Percentiles rank a stretch among this genome's conserved stretches.
These are phyloP conservation scores for Manihot esculenta DNA, from an alignment of 441 rosid genomes.

Conservation along the genomic window DNA sequence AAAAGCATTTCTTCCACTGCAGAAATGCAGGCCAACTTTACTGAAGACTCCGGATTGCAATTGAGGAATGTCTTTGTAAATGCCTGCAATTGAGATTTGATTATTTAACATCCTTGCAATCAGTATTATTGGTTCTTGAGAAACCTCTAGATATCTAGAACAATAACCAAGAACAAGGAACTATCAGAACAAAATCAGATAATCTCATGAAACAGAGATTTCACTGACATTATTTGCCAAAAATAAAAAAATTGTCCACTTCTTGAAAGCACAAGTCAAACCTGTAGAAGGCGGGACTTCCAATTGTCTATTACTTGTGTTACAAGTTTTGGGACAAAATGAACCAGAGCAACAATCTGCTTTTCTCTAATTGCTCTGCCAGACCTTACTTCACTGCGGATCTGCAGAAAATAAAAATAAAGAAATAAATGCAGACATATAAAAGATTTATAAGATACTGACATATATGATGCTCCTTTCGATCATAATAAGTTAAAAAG, in stretches of 20 bases:
- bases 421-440: too few species aligned
- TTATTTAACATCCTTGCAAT: slow-evolving; percentile 15
- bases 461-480: too few species aligned
- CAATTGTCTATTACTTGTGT: slow-evolving; percentile 41
- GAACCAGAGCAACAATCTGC: slow-evolving; percentile 48
- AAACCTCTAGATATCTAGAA: neutral
- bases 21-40: slow-evolving; percentile 67
- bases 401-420: slow-evolving; percentile 32
- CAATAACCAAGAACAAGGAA: neutral
- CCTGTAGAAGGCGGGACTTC: slow-evolving; percentile 78
- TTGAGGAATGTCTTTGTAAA: slow-evolving; percentile 67
- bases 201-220: neutral
- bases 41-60: slow-evolving; percentile 64
- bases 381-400: slow-evolving; percentile 35
- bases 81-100: slow-evolving; percentile 53
- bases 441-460: too few species aligned
- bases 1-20: slow-evolving; percentile 55
- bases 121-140: slow-evolving; percentile 7
- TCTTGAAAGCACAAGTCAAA: slow-evolving; percentile 22
- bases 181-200: too few species aligned
- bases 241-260: too few species aligned
- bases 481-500: too few species aligned
- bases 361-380: slow-evolving; percentile 48
- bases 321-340: slow-evolving; percentile 69
- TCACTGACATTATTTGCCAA: too few species aligned